Evolutionary conservation across 1,284 basidiomycete genomes (phyloP), one percentile per base, ranked within the genome.

Genomic region (Sanguinoderma infundibulare): DNA sequence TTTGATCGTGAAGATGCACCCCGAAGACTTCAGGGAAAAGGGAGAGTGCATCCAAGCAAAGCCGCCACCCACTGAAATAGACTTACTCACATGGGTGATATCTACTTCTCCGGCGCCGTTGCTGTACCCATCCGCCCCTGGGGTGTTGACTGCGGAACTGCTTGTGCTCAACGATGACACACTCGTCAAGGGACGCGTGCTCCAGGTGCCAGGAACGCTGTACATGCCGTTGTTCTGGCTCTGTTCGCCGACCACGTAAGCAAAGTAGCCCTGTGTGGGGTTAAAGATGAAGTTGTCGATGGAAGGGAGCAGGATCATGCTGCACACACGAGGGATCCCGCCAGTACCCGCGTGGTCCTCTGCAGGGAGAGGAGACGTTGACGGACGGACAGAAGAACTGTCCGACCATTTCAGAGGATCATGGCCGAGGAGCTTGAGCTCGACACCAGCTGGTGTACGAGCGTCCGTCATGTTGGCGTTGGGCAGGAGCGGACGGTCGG

Each of bases 91-190:
- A 91, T 76, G 84, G 71, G 86, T 89, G 72, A 91, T 89, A 75
- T 89, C 89, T 62, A 87, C 73, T 39, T 69, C 68, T n/a, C 65
- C 67, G 35, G 59, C 62, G 38, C 85, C 70, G 85, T 86, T 59
- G 46, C 81, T 81, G 66, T 81, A 83, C 60, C 85, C 84, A 67
- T 83, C 84, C 51, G 85, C 85, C 52, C 83, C 81, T 30, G 69
- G 72, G 55, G 85, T 75, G 67, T 79, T 84, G 60, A 83, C 79
- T 38, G 91, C 91, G n/a, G 91, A 91, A 40, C 90, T 92, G 70
- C 89, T 89, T 50, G 91, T 90, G 74, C 91, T 88, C 54, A 88
- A 85, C 46, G 88, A 90, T 57, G 88, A 90, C 9, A 89, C 84
- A 51, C 88, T 87, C 38, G 91, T 92, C 61, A 87, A 89, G 32